A percentile compares a stretch with the other conserved stretches of the same genome.
Evolutionary conservation across 2,329 filamentous ascomycete species (phyloP).

Genomic region (Dichotomopilus funicola): DNA sequence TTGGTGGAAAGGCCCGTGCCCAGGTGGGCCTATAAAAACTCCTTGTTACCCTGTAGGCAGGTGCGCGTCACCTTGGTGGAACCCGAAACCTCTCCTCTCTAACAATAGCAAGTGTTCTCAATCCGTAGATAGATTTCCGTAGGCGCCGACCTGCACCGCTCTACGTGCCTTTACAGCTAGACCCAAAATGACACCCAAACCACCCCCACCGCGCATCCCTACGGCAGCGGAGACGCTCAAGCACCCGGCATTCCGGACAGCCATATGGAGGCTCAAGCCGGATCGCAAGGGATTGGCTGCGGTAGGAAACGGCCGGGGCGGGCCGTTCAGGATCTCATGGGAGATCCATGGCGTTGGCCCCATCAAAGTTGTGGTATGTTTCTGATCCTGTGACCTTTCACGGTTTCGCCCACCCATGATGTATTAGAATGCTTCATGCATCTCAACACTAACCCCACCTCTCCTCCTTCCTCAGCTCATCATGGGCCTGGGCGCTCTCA

Average conservation of each 20-base stretch:
- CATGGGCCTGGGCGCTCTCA: conserved; percentile 68
- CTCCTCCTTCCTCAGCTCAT: conserved; percentile 51
- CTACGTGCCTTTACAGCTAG: neutral
- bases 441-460: neutral
- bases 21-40: too few relatives aligned
- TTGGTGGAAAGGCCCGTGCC: too few relatives aligned
- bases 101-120: neutral
- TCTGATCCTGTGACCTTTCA: conserved; percentile 1
- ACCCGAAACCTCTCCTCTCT: too few relatives aligned
- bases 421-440: too few relatives aligned
- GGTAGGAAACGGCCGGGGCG: conserved; percentile 65
- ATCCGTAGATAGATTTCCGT: neutral
- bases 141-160: neutral
- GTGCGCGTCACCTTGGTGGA: too few relatives aligned
- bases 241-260: conserved; percentile 61
- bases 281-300: conserved; percentile 52
- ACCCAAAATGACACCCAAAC: neutral
- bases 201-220: conserved; percentile 23
- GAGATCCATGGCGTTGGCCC: conserved; percentile 70
- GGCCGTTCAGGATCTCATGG: conserved; percentile 69
- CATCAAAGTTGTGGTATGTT: conserved; percentile 59
- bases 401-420: too few relatives aligned
- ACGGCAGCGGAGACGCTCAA: conserved; percentile 52
- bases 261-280: conserved; percentile 64
- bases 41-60: too few relatives aligned